Base-by-base conservation (phyloP, 148 eudicot genomes). In the Gaultheria prostrata region DNA sequence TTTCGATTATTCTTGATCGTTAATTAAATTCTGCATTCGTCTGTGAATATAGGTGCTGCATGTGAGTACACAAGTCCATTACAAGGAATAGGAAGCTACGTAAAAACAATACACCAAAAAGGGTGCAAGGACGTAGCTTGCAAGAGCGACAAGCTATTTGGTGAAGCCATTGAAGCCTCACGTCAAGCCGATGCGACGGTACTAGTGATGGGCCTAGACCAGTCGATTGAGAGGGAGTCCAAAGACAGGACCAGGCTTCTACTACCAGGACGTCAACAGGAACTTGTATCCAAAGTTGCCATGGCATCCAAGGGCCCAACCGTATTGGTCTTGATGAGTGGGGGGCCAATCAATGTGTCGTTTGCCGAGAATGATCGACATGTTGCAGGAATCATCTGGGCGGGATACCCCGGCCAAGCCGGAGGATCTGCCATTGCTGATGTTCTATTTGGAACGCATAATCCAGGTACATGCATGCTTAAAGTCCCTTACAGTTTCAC, bases 381-480 rank as follows among this genome's bases (percentile, higher is more conserved):
- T 33, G 88, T 97, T 28, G 86, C 90, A 0, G 94, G 92, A 45
- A 93, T 97, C 70, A 10, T 94, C 10, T 96, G 99, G 99, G 98
- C 86, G 46, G 99, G 99, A 10, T 97, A 94, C 84, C 99, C 99
- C 0, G 98, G 98, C 43, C 99, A 97, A 86, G 97, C 95, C 33
- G 99, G 99, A 32, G 99, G 99, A 1, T 83, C 91, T 57, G 98
- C 98, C 73, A 93, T 97, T 72, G 99, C 98, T 43, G 96, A 94
- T 88, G 88, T 94, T 67, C 88, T 97, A 5, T 97, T 90, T 84
- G 99, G 95, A 21, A 78, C 89, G 9, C 87, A 91, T 70, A 97
- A 94, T 83, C 99, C 99, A 87, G 97, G 99, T 95, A 17, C 32
- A 1, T 39, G 0, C 43, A 5, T 24, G 1, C 1, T 3, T 45